phyloP scores from a whole-genome alignment of 345 rosid species.

The Euphorbia pulcherrima region DNA sequence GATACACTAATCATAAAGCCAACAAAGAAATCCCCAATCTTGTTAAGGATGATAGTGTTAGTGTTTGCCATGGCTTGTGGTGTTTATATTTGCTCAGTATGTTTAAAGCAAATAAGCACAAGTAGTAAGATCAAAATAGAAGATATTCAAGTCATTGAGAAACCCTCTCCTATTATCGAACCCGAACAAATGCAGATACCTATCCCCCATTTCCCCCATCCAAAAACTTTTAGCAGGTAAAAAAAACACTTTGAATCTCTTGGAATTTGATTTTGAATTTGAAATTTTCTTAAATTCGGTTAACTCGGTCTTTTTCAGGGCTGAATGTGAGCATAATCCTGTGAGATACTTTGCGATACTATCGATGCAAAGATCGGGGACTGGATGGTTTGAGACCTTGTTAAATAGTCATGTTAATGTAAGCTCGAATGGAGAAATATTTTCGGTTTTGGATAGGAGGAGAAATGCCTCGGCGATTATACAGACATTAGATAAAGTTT shows the following conservation, averaged over 20 bases:
- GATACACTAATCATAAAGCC: conserved; percentile 56
- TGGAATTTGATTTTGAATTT: conserved; percentile 7
- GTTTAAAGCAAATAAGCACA: conserved; percentile 60
- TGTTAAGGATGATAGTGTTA: conserved; percentile 65
- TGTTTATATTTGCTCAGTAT: conserved; percentile 54
- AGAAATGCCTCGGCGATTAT: conserved; percentile 57
- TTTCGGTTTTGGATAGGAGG: conserved; percentile 60
- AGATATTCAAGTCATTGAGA: conserved; percentile 42
- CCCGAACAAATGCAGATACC: conserved; percentile 29
- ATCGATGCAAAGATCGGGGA: conserved; percentile 97
- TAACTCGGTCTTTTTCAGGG: conserved; percentile 35
- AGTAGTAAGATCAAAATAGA: conserved; percentile 31
- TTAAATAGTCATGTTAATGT: conserved; percentile 84
- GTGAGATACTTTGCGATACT: conserved; percentile 76
- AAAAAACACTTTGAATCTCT: background rate
- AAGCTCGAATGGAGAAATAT: conserved; percentile 95
- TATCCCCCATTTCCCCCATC: conserved; percentile 66
- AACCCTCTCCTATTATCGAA: conserved; percentile 24
- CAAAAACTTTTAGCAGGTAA: conserved; percentile 80
- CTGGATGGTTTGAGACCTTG: conserved; percentile 98
- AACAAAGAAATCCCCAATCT: conserved; percentile 65
- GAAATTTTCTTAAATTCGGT: no score
- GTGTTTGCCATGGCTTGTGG: conserved; percentile 70
- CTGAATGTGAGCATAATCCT: conserved; percentile 71
- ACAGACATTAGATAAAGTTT: conserved; percentile 67